Evolutionary conservation across 805 yeast genomes (phyloP), one percentile per base, ranked within the genome.

Genomic region (Starmerella floris): DNA sequence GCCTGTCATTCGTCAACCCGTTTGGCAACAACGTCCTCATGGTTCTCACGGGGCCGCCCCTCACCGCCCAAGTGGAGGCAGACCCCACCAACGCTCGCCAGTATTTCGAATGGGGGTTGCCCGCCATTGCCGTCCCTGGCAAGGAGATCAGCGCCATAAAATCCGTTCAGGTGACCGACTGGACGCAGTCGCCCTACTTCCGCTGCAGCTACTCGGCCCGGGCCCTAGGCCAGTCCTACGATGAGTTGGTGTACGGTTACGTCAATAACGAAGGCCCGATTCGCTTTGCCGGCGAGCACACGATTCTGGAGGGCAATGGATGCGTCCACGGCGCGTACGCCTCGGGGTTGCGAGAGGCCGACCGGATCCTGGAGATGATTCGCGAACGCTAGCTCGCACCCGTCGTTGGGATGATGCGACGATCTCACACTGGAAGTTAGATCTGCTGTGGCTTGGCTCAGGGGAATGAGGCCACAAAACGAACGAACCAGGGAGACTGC

Each of bases 251-350:
- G 0, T 57, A 75, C 15, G 79, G 78, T n/a, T 66, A 82, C 44
- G 66, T 72, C 17, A 71, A 72, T 21, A 82, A 84, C 0, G 63
- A 70, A 19, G 75, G 69, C 11, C 65, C 67, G 8, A 62, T 85
- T 2, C 65, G 94, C 34, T 85, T 85, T 65, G 95, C 95, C 0
- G 95, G 95, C 6, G 95, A 85, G 56, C 95, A 85, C 58, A 80
- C 95, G 0, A 74, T 76, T 20, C 62, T 74, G 51, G 94, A 83
- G 51, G 95, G 94, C 6, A 80, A 84, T 15, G 95, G 95, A 0
- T 85, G 94, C 52, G 91, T 80, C 4, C 93, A 85, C 57, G 95
- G 94, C 0, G 95, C 95, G 0, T 83, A 83, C 74, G 64, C 66
- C 47, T 79, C 88, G 54, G 95, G 88, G 1, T 55, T 53, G 38